Percentiles rank a stretch among this genome's conserved stretches.
These are phyloP conservation scores for Aspergillus amoenus DNA, from an alignment of 2,329 filamentous ascomycete genomes.

Conservation along the genomic window DNA sequence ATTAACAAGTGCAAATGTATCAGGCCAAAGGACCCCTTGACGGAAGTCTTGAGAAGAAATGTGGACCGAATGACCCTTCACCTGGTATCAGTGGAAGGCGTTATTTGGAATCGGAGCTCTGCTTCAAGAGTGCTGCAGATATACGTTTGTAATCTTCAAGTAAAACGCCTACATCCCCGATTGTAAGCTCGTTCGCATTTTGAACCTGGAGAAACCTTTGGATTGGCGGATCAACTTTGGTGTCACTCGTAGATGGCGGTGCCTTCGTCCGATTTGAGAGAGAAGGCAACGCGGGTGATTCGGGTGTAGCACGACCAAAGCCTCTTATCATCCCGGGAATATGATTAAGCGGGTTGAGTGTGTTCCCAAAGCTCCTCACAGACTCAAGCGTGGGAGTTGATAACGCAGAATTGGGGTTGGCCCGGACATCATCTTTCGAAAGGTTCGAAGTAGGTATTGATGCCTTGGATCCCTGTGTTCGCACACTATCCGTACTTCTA, in stretches of 20 bases:
- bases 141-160: slow-evolving; percentile 73
- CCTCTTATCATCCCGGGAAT: slow-evolving; percentile 75
- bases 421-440: slow-evolving; percentile 25
- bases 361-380: slow-evolving; percentile 76
- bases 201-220: slow-evolving; percentile 71
- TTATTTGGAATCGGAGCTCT: slow-evolving; percentile 18
- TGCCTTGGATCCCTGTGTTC: slow-evolving; percentile 40
- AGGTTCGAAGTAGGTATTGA: slow-evolving; percentile 24
- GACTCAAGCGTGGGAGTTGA: slow-evolving; percentile 65
- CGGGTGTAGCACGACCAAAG: slow-evolving; percentile 58
- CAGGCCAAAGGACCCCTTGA: background rate
- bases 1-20: background rate
- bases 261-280: slow-evolving; percentile 40
- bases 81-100: background rate
- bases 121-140: slow-evolving; percentile 62
- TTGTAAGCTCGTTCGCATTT: slow-evolving; percentile 66
- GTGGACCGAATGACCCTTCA: background rate
- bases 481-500: slow-evolving; percentile 69
- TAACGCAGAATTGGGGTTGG: slow-evolving; percentile 25
- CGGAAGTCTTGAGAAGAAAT: background rate
- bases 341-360: slow-evolving; percentile 78
- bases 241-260: slow-evolving; percentile 21
- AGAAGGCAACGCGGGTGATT: slow-evolving; percentile 40
- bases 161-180: slow-evolving; percentile 72
- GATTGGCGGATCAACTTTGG: slow-evolving; percentile 58